These are phyloP conservation scores for Teunomyces lycoperdinae DNA, from an alignment of 805 yeast species.

Conservation along the genomic window DNA sequence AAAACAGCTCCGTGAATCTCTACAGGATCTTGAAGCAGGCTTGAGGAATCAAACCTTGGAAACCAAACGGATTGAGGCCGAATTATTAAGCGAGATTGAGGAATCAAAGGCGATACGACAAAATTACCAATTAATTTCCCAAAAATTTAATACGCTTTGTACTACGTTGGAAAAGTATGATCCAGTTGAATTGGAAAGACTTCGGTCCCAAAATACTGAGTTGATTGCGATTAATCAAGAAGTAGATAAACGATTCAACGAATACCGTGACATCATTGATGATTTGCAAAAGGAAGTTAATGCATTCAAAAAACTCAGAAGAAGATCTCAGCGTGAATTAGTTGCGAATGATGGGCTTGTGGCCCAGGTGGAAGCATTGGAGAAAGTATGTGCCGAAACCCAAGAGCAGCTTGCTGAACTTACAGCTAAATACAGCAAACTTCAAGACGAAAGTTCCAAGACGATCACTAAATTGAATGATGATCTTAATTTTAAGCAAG, in stretches of 20 bases:
- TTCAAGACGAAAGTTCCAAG: conserved; percentile 21
- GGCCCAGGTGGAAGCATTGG: background rate
- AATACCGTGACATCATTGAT: conserved; percentile 30
- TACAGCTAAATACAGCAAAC: conserved; percentile 13
- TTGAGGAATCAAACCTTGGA: conserved; percentile 18
- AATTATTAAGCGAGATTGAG: conserved; percentile 20
- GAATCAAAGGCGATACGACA: conserved; percentile 19
- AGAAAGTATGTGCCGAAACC: background rate
- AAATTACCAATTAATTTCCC: conserved; percentile 17
- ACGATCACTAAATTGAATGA: conserved; percentile 20
- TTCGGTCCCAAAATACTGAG: conserved; percentile 18
- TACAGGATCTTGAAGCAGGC: conserved; percentile 23
- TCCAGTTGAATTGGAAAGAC: conserved; percentile 7
- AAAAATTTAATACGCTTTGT: conserved; percentile 17
- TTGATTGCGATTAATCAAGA: conserved; percentile 15
- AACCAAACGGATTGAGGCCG: conserved; percentile 18
- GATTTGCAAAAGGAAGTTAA: conserved; percentile 30
- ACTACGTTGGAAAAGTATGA: conserved; percentile 5
- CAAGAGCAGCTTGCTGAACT: conserved; percentile 12
- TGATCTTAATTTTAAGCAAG: conserved; percentile 17
- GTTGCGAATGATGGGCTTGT: background rate
- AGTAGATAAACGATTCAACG: conserved; percentile 25
- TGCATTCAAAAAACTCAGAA: conserved; percentile 19
- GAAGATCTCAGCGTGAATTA: background rate
- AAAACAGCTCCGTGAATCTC: conserved; percentile 14